Conservation (phyloP, 768 basidiomycete genomes). For the Termitomyces heimii region DNA sequence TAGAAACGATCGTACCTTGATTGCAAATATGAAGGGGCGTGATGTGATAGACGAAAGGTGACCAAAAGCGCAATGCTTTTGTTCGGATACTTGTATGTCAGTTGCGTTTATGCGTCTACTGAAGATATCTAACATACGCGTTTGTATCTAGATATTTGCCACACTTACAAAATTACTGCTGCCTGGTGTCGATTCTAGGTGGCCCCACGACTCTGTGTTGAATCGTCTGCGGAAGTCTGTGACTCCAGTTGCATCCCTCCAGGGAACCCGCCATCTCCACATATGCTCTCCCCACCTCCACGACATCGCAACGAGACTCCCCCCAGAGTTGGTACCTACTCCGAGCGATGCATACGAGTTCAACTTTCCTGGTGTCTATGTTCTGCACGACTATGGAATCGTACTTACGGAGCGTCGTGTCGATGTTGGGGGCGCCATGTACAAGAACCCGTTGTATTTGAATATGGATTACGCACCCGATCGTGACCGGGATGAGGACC, state of each 20-base stretch:
- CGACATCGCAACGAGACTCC: constrained; percentile 2
- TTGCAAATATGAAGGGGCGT: too few relatives aligned
- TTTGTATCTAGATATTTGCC: too few relatives aligned
- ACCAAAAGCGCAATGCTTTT: too few relatives aligned
- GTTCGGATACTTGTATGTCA: too few relatives aligned
- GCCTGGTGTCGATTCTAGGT: background rate
- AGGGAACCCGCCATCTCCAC: constrained; percentile 1
- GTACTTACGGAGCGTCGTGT: background rate
- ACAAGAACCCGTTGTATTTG: background rate
- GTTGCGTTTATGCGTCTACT: too few relatives aligned
- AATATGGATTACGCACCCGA: background rate
- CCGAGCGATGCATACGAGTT: background rate
- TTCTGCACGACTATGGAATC: background rate
- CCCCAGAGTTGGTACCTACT: background rate
- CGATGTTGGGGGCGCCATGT: background rate
- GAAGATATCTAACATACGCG: too few relatives aligned
- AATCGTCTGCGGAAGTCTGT: background rate
- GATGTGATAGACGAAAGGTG: too few relatives aligned
- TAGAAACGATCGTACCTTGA: too few relatives aligned
- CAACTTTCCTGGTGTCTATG: background rate
- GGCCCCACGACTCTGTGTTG: background rate
- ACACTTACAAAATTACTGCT: too few relatives aligned
- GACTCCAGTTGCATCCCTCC: background rate
- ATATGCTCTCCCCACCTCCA: constrained; percentile 1
- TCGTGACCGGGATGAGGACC: background rate